Evolutionary conservation across 352 stramenopile genomes (phyloP), one percentile per base, ranked within the genome.

Genomic region (Globisporangium lucens): DNA sequence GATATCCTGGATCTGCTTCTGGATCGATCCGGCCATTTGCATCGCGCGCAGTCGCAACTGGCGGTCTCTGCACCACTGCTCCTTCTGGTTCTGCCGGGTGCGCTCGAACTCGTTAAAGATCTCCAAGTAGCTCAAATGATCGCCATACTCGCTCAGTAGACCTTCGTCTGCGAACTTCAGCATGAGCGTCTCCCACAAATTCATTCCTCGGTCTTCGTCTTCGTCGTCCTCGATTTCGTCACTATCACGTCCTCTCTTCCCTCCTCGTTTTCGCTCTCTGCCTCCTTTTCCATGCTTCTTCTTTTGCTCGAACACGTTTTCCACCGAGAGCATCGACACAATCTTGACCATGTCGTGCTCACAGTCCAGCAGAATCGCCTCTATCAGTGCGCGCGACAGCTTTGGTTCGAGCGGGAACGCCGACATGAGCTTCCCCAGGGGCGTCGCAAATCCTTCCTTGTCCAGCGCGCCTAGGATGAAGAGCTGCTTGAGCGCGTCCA

Each of bases 301-400:
- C 66, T 69, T 65, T 8, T 83, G 73, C 38, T 80, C 63, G 56
- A 95, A 95, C 13, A 95, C 67, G 38, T 83, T 88, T 46, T 97
- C 90, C 1, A 89, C 84, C 27, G 83, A 93, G 22, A 96, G 76
- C 90, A 97, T 96, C 9, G 89, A 77, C 17, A 92, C 87, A 9
- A 97, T 76, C 47, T 75, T 67, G 17, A 85, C 79, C 76, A 92
- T 87, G 29, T 94, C 87, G 4, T 66, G 69, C 30, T 63, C 79
- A 61, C 89, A 97, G 12, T 76, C 72, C 3, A 92, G 63, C 15
- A 72, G 51, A 17, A 92, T 65, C 0, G 85, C 82, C 47, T 91
- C 82, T 15, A 96, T 73, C 36, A 97, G 62, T 30, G 79, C 80
- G 24, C 82, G 73, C 0, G 83, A 82, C 15, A 88, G 77, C 67